These are phyloP conservation scores for Berberis vulgaris DNA, from an alignment of 164 flowering plant genomes.

Conservation along the genomic window DNA sequence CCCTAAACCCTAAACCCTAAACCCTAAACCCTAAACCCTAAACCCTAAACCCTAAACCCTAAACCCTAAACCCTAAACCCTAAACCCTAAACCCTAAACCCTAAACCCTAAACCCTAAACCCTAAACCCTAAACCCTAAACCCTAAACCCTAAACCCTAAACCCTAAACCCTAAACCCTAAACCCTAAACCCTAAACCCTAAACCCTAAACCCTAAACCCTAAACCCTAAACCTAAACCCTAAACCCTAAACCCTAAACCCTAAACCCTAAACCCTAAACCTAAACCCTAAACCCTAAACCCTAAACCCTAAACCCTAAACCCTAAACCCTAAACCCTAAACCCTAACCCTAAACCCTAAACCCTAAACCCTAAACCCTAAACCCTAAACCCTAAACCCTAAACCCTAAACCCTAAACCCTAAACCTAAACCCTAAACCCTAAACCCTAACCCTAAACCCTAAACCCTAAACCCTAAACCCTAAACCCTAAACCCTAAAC, in stretches of 20 bases:
- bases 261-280: slow-evolving; percentile 8
- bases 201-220: slow-evolving; percentile 10
- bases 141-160: slow-evolving; percentile 9
- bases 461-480: slow-evolving; percentile 13
- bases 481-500: slow-evolving; percentile 9
- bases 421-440: no score
- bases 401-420: slow-evolving; percentile 11
- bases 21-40: slow-evolving; percentile 6
- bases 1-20: slow-evolving; percentile 11
- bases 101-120: slow-evolving; percentile 15
- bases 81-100: slow-evolving; percentile 9
- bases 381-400: slow-evolving; percentile 9
- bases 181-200: slow-evolving; percentile 10
- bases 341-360: slow-evolving; percentile 9
- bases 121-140: slow-evolving; percentile 13
- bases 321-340: slow-evolving; percentile 16
- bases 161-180: slow-evolving; percentile 9
- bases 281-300: slow-evolving; percentile 6
- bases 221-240: slow-evolving; percentile 7
- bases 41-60: slow-evolving; percentile 10
- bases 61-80: slow-evolving; percentile 9
- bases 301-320: slow-evolving; percentile 13
- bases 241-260: slow-evolving; percentile 8
- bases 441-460: slow-evolving; percentile 13
- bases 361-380: slow-evolving; percentile 8